phyloP scores from a whole-genome alignment of 805 yeast genomes.

The Kodamaea kakaduensis region DNA sequence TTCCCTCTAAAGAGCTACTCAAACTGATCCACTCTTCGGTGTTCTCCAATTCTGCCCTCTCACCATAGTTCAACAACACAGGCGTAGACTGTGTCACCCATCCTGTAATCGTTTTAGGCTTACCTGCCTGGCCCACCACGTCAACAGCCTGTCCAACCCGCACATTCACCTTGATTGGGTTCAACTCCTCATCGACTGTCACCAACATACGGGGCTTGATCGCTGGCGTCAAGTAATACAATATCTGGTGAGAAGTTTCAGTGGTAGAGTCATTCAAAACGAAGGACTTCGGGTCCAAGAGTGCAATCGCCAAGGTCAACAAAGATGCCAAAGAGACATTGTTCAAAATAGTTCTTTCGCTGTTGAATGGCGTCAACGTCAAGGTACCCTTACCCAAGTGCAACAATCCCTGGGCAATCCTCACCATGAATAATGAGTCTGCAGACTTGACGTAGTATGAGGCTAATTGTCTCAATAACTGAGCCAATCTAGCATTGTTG shows the following conservation, averaged over 20 bases:
- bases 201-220: slow-evolving; percentile 89
- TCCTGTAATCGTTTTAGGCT: slow-evolving; percentile 97
- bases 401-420: slow-evolving; percentile 91
- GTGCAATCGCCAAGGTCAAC: slow-evolving; percentile 75
- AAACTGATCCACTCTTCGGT: slow-evolving; percentile 81
- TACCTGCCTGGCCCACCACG: slow-evolving; percentile 98
- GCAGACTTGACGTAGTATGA: slow-evolving; percentile 87
- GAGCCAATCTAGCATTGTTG: slow-evolving; percentile 96
- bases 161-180: slow-evolving; percentile 91
- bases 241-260: slow-evolving; percentile 62
- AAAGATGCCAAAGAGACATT: slow-evolving; percentile 88
- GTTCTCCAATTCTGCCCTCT: slow-evolving; percentile 93
- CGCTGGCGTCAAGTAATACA: slow-evolving; percentile 83
- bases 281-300: slow-evolving; percentile 81
- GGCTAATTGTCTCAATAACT: slow-evolving; percentile 90
- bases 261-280: slow-evolving; percentile 58
- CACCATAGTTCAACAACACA: slow-evolving; percentile 88
- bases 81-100: slow-evolving; percentile 99
- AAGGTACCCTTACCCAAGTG: slow-evolving; percentile 96
- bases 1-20: slow-evolving; percentile 82
- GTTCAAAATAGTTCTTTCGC: slow-evolving; percentile 81
- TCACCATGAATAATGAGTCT: slow-evolving; percentile 85
- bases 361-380: slow-evolving; percentile 82
- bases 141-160: slow-evolving; percentile 99
- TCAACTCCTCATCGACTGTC: slow-evolving; percentile 86